phyloP scores from a whole-genome alignment of 371 early-diverging fungal genomes.

The Mucor plumbeus region DNA sequence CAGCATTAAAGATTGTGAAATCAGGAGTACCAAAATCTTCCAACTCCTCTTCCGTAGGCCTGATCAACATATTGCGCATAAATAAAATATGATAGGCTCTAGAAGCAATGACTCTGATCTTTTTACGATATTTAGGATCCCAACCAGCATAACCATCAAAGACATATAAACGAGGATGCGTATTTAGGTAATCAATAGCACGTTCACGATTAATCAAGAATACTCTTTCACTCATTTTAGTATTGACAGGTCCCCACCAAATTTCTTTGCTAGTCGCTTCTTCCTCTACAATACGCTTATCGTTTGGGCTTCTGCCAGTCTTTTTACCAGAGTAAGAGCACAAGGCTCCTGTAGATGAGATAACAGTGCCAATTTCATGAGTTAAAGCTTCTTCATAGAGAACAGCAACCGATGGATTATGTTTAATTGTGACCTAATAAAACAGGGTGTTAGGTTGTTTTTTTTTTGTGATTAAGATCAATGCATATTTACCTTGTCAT shows the following conservation, averaged over 20 bases:
- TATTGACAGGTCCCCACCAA: constrained; percentile 99
- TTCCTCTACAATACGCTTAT: constrained; percentile 98
- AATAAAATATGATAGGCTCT: constrained; percentile 96
- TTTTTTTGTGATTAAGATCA: background rate
- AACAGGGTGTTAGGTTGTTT: background rate
- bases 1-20: constrained; percentile 96
- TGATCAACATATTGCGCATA: constrained; percentile 98
- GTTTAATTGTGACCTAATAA: constrained; percentile 60
- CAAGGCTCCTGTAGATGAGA: constrained; percentile 91
- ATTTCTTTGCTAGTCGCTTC: constrained; percentile 77
- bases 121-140: constrained; percentile 96
- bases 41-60: constrained; percentile 91
- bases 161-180: constrained; percentile 90
- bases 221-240: constrained; percentile 82
- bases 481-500: constrained; percentile 41
- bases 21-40: constrained; percentile 92
- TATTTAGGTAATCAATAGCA: constrained; percentile 96
- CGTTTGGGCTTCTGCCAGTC: constrained; percentile 87
- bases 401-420: constrained; percentile 78
- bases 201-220: constrained; percentile 96
- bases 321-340: constrained; percentile 91
- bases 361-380: constrained; percentile 85
- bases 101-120: constrained; percentile 93
- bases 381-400: constrained; percentile 95
- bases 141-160: constrained; percentile 95